Percentiles rank a stretch among this genome's conserved stretches.
Conservation (phyloP, 108 stramenopile species). For the Nannochloropsis salina region DNA sequence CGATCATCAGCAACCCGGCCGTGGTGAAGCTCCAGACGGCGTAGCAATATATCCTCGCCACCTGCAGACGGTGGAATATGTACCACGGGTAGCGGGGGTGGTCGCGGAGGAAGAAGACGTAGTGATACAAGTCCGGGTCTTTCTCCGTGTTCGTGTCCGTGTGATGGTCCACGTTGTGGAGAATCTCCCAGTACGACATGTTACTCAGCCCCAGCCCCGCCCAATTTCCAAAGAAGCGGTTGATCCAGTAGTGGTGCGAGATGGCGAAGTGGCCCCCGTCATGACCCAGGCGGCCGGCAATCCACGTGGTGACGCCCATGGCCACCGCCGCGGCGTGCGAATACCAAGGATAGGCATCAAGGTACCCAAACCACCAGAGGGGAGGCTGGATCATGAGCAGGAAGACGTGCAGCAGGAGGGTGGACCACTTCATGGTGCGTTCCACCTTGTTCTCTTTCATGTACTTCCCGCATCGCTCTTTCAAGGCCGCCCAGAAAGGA, state of each 20-base stretch:
- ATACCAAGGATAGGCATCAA: not conserved
- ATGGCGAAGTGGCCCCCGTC: not conserved
- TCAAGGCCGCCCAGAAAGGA: constrained; percentile 5
- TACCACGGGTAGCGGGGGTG: not conserved
- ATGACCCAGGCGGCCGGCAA: not conserved
- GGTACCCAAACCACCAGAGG: not conserved
- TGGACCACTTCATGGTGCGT: not conserved
- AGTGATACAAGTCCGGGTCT: constrained; percentile 15
- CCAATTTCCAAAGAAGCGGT: not conserved
- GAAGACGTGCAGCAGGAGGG: not conserved
- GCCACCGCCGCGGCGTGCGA: not conserved
- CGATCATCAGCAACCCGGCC: not conserved
- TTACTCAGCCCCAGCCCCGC: not conserved
- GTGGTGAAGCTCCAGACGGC: not conserved
- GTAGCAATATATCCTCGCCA: not conserved
- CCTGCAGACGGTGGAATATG: not conserved
- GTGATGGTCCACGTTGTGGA: not conserved
- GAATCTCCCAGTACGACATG: not conserved
- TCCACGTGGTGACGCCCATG: not conserved
- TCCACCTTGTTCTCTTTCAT: constrained; percentile 17
- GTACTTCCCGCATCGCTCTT: not conserved
- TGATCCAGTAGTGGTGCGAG: not conserved
- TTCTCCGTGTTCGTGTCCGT: constrained; percentile 1
- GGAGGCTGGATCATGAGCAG: not conserved
- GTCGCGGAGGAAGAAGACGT: not conserved